A percentile compares a stretch with the other conserved stretches of the same genome.
Conservation (phyloP, 345 rosid species). For the Brassica nigra region DNA sequence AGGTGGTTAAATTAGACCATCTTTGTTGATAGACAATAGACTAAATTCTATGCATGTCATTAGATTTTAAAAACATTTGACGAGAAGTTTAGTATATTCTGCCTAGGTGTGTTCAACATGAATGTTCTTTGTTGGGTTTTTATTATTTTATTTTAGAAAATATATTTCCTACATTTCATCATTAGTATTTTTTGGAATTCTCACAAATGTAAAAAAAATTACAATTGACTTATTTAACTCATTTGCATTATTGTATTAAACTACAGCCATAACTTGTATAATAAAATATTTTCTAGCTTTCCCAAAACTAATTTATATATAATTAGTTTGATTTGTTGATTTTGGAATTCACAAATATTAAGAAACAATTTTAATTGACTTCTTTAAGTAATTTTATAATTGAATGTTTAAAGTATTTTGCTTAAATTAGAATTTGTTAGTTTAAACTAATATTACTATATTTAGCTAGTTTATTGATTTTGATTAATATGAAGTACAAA, state of each 20-base stretch:
- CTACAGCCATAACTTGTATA: not conserved
- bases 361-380: not conserved
- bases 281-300: not conserved
- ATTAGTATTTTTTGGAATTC: not conserved
- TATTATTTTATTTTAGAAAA: not conserved
- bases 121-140: not conserved
- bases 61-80: not conserved
- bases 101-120: not conserved
- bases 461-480: not conserved
- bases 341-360: not conserved
- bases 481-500: not conserved
- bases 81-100: not conserved
- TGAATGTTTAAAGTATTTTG: not conserved
- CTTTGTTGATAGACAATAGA: slow-evolving; percentile 6
- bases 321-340: not conserved
- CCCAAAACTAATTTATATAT: slow-evolving; percentile 1
- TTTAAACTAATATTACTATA: not conserved
- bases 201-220: not conserved
- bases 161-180: not conserved
- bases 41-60: not conserved
- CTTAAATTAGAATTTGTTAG: not conserved
- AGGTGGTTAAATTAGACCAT: slow-evolving; percentile 18
- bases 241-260: not conserved
- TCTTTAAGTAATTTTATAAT: not conserved
- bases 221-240: not conserved